Evolutionary conservation across 1,284 basidiomycete species (phyloP), one percentile per base, ranked within the genome.

Genomic region (Phenoliferia sp.): DNA sequence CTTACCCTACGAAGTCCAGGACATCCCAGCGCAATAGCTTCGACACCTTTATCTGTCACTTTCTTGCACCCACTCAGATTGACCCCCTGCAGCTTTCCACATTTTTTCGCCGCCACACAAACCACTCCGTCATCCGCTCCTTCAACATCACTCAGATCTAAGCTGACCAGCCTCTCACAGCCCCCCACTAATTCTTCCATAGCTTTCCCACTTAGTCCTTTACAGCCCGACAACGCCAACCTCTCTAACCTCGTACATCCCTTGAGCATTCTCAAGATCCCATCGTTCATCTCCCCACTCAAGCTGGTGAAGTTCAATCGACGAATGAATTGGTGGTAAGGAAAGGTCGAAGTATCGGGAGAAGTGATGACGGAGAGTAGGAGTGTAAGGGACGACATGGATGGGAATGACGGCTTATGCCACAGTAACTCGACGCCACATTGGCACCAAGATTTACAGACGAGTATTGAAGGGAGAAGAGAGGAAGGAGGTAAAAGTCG

Each of bases 391-490:
- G 88, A 88, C 61, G 84, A 82, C 67, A 87, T 83, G 69, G 85
- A 86, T 64, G 85, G 83, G 77, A 95, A 88, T 64, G 84, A 83
- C 22, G 95, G 94, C 74, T 92, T 90, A 79, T 94, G 90, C 95
- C 95, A 99, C 28, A 99, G 84, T 26, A 98, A 84, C 78, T 97
- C 93, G 63, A 95, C 93, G 10, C 92, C 88, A 79, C 93, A 95
- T 76, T 94, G 88, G 82, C 94, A 97, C 94, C 96, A 99, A 17
- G 88, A 84, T 66, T 91, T 88, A 44, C 89, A 94, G 36, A 98
- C 94, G 64, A 90, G 86, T 66, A 96, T 83, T 59, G 87, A 85
- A 69, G 84, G 83, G 72, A 89, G 86, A 52, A 96, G 83, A 64
- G 84, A 83, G 29, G 87, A 82, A 0, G 85, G 84, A 67, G 90